Evolutionary conservation across 805 yeast species (phyloP), one percentile per base, ranked within the genome.

Genomic region (Zygosaccharomyces pseudorouxii): DNA sequence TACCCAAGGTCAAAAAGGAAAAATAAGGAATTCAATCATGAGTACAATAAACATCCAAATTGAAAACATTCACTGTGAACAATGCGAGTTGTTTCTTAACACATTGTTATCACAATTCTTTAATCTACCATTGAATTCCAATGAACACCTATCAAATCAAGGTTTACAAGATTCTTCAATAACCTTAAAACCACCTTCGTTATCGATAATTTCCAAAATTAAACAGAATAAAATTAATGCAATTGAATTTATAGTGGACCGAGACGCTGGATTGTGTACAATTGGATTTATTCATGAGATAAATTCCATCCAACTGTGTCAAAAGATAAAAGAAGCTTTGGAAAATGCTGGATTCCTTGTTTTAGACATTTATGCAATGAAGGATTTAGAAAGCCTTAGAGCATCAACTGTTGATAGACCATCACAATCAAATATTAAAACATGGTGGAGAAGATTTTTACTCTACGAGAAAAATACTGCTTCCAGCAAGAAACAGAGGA

Each of bases 61-160:
- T 19, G 43, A 50, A 14, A 81, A 82, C 52, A 69, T 81, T 33
- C 86, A 81, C 58, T 81, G 86, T 57, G 67, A 65, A 2, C 76
- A 75, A 33, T 81, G 86, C 56, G 76, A 73, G 50, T 53, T 53
- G 3, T 60, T 71, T 10, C 68, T 81, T 18, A 53, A 55, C 14
- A 46, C 54, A 5, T 50, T 64, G 1, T 49, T 78, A 11, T 41
- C 63, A 3, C 55, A 59, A 40, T 55, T 55, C 40, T 55, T 59
- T 36, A 33, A 29, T 3, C 22, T 47, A 14, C 43, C 44, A n/a
- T 16, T 12, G 16, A 18, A 40, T 40, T 5, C 18, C 4, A 3
- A 5, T 14, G 36, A 33, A 6, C 20, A 5, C 12, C 5, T 10
- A 14, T 33, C 20, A 16, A 14, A 4, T 33, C 4, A 10, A 14